Evolutionary conservation across 306 rosid species (phyloP).

Genomic region (Casuarina equisetifolia): DNA sequence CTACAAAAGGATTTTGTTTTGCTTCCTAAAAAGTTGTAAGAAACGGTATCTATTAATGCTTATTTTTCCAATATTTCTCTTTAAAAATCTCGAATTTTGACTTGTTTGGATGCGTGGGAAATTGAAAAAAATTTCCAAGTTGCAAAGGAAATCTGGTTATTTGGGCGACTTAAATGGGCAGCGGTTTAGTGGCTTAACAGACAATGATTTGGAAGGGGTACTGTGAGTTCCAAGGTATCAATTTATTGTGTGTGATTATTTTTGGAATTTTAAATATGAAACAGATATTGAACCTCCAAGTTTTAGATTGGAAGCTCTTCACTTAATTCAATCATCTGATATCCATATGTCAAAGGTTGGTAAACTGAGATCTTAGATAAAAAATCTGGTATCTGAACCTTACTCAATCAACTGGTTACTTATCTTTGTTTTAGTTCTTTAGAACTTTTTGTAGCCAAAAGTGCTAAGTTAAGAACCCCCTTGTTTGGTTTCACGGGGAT

Average conservation of each 20-base stretch:
- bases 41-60: not conserved
- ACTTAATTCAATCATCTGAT: not conserved
- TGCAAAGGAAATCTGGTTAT: not conserved
- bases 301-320: not conserved
- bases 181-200: not conserved
- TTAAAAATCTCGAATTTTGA: not conserved
- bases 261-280: not conserved
- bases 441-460: not conserved
- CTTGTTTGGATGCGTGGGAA: not conserved
- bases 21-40: not conserved
- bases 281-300: not conserved
- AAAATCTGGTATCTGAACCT: not conserved
- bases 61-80: not conserved
- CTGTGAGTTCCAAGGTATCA: not conserved
- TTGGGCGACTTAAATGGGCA: not conserved
- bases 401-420: not conserved
- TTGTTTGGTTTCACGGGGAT: not conserved
- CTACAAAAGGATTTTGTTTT: not conserved
- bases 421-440: not conserved
- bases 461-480: not conserved
- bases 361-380: not conserved
- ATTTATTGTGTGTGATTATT: not conserved
- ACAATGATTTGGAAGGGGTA: not conserved
- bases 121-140: not conserved
- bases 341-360: not conserved